A percentile compares a stretch with the other conserved stretches of the same genome.
These are phyloP conservation scores for Tranzscheliella williamsii DNA, from an alignment of 1,284 basidiomycete species.

Conservation along the genomic window DNA sequence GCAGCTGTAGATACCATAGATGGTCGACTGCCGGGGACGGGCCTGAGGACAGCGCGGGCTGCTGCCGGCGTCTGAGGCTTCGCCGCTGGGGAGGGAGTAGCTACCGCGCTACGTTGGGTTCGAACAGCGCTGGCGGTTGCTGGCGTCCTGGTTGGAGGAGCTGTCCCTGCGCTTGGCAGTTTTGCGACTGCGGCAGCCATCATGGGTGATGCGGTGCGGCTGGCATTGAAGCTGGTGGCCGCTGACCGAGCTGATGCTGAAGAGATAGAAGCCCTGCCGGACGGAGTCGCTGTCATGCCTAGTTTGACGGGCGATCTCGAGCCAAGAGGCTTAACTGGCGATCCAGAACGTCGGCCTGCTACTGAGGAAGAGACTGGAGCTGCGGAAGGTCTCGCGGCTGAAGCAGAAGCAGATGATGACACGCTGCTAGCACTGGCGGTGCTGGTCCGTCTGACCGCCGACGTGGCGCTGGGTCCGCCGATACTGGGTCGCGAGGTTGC, in stretches of 20 bases:
- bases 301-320: slow-evolving; percentile 19
- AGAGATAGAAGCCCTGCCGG: slow-evolving; percentile 16
- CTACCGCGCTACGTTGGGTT: not conserved
- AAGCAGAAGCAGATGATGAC: no score
- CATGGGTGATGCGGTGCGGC: slow-evolving; percentile 18
- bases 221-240: slow-evolving; percentile 15
- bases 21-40: slow-evolving; percentile 31
- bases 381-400: slow-evolving; percentile 14
- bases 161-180: not conserved
- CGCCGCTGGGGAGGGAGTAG: not conserved
- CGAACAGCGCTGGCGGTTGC: slow-evolving; percentile 1
- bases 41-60: slow-evolving; percentile 42
- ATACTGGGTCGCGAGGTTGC: slow-evolving; percentile 7
- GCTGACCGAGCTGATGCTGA: slow-evolving; percentile 20
- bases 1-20: slow-evolving; percentile 38
- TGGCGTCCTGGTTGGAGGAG: slow-evolving; percentile 16
- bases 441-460: slow-evolving; percentile 13
- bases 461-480: slow-evolving; percentile 9
- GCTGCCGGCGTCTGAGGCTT: slow-evolving; percentile 33
- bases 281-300: slow-evolving; percentile 2
- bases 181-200: slow-evolving; percentile 10
- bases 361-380: slow-evolving; percentile 7
- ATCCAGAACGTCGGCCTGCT: slow-evolving; percentile 8
- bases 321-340: slow-evolving; percentile 16
- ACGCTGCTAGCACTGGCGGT: slow-evolving; percentile 12